Conservation (phyloP, 2,329 filamentous ascomycete genomes). For the Botryotinia convoluta region DNA sequence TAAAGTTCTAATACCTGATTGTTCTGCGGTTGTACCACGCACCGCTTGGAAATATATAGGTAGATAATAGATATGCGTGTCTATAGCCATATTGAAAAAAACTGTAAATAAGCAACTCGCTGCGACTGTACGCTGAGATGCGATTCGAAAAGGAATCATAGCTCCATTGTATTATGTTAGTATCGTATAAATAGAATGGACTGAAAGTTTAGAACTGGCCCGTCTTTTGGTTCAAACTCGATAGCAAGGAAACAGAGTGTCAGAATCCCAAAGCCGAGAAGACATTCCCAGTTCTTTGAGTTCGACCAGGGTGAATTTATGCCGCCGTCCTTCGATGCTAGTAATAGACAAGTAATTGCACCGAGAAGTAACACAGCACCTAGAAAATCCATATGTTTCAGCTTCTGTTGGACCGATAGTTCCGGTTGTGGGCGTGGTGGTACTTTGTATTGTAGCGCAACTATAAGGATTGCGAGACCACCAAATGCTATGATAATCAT, state of each 20-base stretch:
- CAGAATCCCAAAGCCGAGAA: constrained; percentile 33
- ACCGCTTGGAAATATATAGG: constrained; percentile 50
- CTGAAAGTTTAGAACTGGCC: constrained; percentile 37
- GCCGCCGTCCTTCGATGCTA: constrained; percentile 39
- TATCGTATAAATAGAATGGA: neutral
- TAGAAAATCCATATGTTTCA: constrained; percentile 46
- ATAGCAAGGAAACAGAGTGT: constrained; percentile 26
- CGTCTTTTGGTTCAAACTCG: constrained; percentile 17
- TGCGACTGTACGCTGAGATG: constrained; percentile 39
- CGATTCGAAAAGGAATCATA: constrained; percentile 40
- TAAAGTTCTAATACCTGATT: neutral
- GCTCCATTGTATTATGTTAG: neutral
- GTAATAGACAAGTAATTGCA: constrained; percentile 38
- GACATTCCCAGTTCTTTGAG: constrained; percentile 36
- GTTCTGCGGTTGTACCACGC: constrained; percentile 29
- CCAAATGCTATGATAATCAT: too few species aligned
- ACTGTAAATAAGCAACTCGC: constrained; percentile 33
- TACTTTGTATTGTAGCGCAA: too few species aligned
- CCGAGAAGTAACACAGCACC: constrained; percentile 46
- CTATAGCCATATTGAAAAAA: constrained; percentile 31
- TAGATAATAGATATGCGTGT: constrained; percentile 42
- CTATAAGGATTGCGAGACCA: too few species aligned
- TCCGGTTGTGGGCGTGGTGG: neutral
- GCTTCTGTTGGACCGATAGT: constrained; percentile 38
- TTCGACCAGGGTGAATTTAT: constrained; percentile 45